These are phyloP conservation scores for Melocanna baccifera DNA, from an alignment of 176 grass and related monocot species.

Conservation along the genomic window DNA sequence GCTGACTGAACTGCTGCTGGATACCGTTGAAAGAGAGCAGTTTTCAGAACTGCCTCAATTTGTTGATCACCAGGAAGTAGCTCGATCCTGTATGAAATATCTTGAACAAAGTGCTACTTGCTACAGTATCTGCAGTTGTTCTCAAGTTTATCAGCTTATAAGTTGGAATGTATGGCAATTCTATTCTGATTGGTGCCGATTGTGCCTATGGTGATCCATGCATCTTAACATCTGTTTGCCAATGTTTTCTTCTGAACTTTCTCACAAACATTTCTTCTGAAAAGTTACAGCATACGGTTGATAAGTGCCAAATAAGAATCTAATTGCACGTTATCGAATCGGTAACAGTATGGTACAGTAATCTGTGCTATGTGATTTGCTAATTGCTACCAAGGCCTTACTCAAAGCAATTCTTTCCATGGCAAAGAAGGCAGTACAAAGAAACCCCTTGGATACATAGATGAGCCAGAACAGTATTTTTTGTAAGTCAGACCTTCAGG, in stretches of 20 bases:
- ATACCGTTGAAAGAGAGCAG: not conserved
- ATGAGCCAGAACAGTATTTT: not conserved
- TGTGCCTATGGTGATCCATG: not conserved
- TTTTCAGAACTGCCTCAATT: not conserved
- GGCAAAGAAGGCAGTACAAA: not conserved
- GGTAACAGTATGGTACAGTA: not conserved
- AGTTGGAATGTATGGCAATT: not conserved
- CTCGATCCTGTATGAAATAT: not conserved
- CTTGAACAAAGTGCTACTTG: not conserved
- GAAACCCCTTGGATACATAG: not conserved
- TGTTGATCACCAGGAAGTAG: not conserved
- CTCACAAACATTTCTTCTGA: not conserved
- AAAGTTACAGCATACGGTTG: not conserved
- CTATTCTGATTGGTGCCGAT: not conserved
- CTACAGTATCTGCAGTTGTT: not conserved
- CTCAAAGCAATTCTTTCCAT: not conserved
- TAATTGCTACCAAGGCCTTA: not conserved
- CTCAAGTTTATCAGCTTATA: not conserved
- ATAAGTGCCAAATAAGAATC: constrained; percentile 4
- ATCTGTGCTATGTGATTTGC: not conserved
- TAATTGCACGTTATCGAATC: not conserved
- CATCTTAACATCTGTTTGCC: not conserved
- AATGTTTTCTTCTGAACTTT: not conserved
- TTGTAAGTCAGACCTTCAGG: not conserved
- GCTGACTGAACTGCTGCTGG: not conserved